These are phyloP conservation scores for Leccinum holopus DNA, from an alignment of 1,284 basidiomycete species.

Conservation along the genomic window DNA sequence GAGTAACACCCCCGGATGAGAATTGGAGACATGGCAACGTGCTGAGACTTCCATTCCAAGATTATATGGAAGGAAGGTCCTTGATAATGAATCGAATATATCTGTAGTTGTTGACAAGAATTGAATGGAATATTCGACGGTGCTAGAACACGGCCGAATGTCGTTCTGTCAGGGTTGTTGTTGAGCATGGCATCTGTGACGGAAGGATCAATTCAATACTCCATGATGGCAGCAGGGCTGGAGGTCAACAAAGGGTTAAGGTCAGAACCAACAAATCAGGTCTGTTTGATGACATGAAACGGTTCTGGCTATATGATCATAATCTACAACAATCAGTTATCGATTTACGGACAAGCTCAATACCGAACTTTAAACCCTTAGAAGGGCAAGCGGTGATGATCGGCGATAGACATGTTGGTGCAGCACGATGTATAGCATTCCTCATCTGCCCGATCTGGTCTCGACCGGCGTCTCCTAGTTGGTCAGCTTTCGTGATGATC, in stretches of 20 bases:
- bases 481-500: slow-evolving; percentile 70
- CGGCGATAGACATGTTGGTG: slow-evolving; percentile 62
- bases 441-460: slow-evolving; percentile 30
- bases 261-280: not conserved
- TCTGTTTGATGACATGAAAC: not conserved
- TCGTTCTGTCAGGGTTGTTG: slow-evolving; percentile 8
- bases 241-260: not conserved
- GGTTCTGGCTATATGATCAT: slow-evolving; percentile 5
- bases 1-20: not conserved
- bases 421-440: slow-evolving; percentile 39
- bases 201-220: not conserved
- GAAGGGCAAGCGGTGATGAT: slow-evolving; percentile 52
- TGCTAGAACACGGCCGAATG: not conserved
- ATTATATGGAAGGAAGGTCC: not conserved
- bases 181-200: slow-evolving; percentile 1
- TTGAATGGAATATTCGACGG: not conserved
- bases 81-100: not conserved
- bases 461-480: slow-evolving; percentile 37
- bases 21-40: not conserved
- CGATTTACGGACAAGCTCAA: slow-evolving; percentile 54
- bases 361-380: slow-evolving; percentile 49
- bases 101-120: not conserved
- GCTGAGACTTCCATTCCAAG: not conserved
- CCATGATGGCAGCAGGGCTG: not conserved
- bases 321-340: slow-evolving; percentile 54